Base-by-base conservation (phyloP, 1,284 basidiomycete species). In the Cutaneotrichosporon daszewskae region DNA sequence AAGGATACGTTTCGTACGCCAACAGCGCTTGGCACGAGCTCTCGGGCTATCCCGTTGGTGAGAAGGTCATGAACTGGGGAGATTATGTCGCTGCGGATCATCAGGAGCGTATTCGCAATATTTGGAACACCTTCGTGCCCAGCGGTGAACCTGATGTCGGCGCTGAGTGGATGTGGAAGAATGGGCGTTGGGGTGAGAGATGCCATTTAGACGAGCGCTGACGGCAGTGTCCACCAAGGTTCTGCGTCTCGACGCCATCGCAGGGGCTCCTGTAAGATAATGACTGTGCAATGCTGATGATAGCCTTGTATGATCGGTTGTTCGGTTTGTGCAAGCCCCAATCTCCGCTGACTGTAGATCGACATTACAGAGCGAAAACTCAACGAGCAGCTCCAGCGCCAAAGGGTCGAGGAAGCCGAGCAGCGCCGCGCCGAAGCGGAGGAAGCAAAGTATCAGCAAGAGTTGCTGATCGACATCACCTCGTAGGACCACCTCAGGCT, bases 401-500 rank as follows among this genome's bases (percentile, higher is more conserved):
- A 58, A 28, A 55, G 66, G 5, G 52, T 69, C n/a, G 41, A 60
- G 7, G 68, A 68, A 25, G 68, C 64, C 1, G 62, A 71, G 36
- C 48, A 66, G 40, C 46, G 68, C n/a, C 51, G 66, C 13, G 32
- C 56, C 5, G 66, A 67, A 45, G 68, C 69, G 3, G 68, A 69
- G 45, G 68, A 64, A 31, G 66, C 66, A 5, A 64, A 66, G 40
- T 48, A 57, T 22, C 65, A 68, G 41, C 66, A 70, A 44, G 67
- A 68, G 43, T 53, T 72, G 6, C 45, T 72, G 22, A 67, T 72
- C 38, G 69, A 72, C 42, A 64, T 72, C 24, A 68, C 66, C 2
- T 66, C 63, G 59, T 40, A 13, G 17, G 39, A 17, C 7, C 10
- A 13, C 12, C 12, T 5, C 13, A 9, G n/a, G 5, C 5, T 11